Conservation (phyloP, 1,139 yeast species). For the Taiozyma sp. region DNA sequence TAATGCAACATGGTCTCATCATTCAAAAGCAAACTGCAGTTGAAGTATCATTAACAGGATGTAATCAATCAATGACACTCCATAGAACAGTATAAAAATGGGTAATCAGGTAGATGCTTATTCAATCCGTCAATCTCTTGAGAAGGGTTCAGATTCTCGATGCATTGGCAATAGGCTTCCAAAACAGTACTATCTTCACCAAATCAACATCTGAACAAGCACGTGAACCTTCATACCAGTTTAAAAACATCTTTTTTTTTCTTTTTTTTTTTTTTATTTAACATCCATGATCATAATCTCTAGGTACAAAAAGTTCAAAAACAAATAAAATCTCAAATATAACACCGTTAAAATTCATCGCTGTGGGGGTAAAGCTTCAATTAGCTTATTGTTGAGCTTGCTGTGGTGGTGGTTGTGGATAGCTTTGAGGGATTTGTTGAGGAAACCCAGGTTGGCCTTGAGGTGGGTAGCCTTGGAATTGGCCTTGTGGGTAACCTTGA, state of each 20-base stretch:
- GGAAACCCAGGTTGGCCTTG: conserved; percentile 16
- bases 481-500: conserved; percentile 11
- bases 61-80: neutral
- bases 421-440: conserved; percentile 9
- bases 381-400: conserved; percentile 6
- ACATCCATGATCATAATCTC: neutral
- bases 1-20: neutral
- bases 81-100: neutral
- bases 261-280: neutral
- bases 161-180: conserved; percentile 18
- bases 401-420: conserved; percentile 9
- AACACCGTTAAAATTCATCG: neutral
- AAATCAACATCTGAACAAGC: neutral
- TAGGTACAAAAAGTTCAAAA: neutral
- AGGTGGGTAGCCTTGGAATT: conserved; percentile 16
- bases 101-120: neutral
- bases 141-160: conserved; percentile 1
- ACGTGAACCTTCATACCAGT: neutral
- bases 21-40: neutral
- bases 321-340: neutral
- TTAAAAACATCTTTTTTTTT: neutral
- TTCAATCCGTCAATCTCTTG: neutral
- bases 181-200: conserved; percentile 3
- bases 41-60: neutral
- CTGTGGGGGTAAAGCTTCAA: neutral